Conservation (phyloP, 768 basidiomycete genomes). For the Dendrothele bispora region DNA sequence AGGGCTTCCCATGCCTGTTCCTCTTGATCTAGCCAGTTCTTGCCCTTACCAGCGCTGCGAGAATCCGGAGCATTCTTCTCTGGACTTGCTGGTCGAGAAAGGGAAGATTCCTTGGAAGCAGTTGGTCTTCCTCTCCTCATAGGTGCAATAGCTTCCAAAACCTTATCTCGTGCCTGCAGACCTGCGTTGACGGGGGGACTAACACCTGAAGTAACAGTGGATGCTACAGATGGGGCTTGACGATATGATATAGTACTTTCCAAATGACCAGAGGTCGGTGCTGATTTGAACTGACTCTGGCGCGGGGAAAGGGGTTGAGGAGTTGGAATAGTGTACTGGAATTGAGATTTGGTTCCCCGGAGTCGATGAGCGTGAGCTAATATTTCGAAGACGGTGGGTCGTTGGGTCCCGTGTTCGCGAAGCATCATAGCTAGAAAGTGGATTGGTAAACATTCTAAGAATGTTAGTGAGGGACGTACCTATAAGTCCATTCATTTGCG, state of each 20-base stretch:
- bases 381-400: constrained; percentile 87
- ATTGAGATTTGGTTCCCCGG: constrained; percentile 83
- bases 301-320: constrained; percentile 48
- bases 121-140: constrained; percentile 72
- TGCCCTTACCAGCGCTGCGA: constrained; percentile 15
- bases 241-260: constrained; percentile 29
- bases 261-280: constrained; percentile 22
- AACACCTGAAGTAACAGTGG: constrained; percentile 2
- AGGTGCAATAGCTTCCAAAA: constrained; percentile 77
- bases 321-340: constrained; percentile 61
- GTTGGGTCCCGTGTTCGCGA: constrained; percentile 81
- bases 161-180: constrained; percentile 71
- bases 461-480: constrained; percentile 45
- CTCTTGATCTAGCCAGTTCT: constrained; percentile 41
- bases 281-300: constrained; percentile 28
- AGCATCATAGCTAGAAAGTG: constrained; percentile 77
- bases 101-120: constrained; percentile 28
- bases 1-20: constrained; percentile 50
- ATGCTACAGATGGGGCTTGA: constrained; percentile 19
- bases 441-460: constrained; percentile 9
- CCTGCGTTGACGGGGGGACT: constrained; percentile 45
- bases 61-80: too few species aligned
- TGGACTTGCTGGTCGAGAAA: constrained; percentile 35
- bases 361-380: constrained; percentile 81
- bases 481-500: constrained; percentile 79